A percentile compares a stretch with the other conserved stretches of the same genome.
These are phyloP conservation scores for Austroboletus niveus DNA, from an alignment of 1,284 basidiomycete species.

Conservation along the genomic window DNA sequence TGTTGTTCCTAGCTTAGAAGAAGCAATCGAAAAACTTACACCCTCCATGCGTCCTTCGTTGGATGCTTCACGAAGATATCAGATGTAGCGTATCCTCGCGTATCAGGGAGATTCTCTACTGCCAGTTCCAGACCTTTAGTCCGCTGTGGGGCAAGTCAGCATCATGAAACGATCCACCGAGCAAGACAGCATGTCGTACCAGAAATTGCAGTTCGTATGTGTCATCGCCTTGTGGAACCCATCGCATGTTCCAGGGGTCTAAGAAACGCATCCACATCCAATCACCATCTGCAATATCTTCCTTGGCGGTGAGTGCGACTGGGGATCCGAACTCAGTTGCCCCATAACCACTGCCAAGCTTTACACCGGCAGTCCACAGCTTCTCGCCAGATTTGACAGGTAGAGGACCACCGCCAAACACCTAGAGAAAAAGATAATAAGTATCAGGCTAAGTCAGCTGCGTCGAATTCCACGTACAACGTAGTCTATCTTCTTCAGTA, in stretches of 20 bases:
- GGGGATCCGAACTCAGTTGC: constrained; percentile 29
- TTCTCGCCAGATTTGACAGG: constrained; percentile 21
- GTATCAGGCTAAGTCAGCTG: background rate
- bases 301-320: background rate
- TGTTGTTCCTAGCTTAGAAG: background rate
- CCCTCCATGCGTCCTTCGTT: constrained; percentile 27
- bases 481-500: constrained; percentile 10
- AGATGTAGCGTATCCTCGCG: constrained; percentile 28
- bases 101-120: constrained; percentile 32
- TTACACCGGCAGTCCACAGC: constrained; percentile 22
- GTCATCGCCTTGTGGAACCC: constrained; percentile 30
- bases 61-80: constrained; percentile 33
- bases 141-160: constrained; percentile 7
- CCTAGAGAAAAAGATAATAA: constrained; percentile 11
- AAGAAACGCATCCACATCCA: constrained; percentile 34
- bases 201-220: constrained; percentile 34
- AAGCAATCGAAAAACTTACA: constrained; percentile 13
- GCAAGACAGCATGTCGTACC: constrained; percentile 13
- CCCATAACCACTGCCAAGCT: constrained; percentile 18
- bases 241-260: constrained; percentile 20
- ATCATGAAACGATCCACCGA: background rate
- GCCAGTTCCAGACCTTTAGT: constrained; percentile 10
- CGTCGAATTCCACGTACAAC: constrained; percentile 18
- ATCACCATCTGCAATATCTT: constrained; percentile 20
- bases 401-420: constrained; percentile 26